phyloP scores from a whole-genome alignment of 1,139 yeast genomes.

The Magnusiomyces sp. region DNA sequence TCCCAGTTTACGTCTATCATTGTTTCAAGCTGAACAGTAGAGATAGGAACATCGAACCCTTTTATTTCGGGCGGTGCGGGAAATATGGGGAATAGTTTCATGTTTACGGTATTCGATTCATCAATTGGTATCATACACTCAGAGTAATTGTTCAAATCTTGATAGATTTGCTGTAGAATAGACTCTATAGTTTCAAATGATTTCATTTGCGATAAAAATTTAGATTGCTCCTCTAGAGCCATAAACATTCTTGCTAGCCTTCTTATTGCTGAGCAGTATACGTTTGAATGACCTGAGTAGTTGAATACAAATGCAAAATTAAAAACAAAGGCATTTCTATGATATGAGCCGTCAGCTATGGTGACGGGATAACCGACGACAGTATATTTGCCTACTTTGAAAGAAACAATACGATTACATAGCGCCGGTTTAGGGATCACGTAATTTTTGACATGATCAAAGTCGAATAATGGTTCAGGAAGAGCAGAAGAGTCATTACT shows the following conservation, averaged over 20 bases:
- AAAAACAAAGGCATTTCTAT: constrained; percentile 86
- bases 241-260: constrained; percentile 84
- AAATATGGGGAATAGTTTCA: constrained; percentile 77
- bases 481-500: constrained; percentile 31
- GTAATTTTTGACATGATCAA: constrained; percentile 80
- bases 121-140: constrained; percentile 94
- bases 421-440: constrained; percentile 89
- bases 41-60: constrained; percentile 76
- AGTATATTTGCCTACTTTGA: constrained; percentile 61
- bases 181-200: constrained; percentile 56
- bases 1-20: constrained; percentile 92
- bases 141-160: constrained; percentile 87
- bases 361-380: constrained; percentile 90
- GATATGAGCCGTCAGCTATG: constrained; percentile 63
- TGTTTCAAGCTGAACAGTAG: constrained; percentile 62
- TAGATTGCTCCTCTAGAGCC: constrained; percentile 84
- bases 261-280: constrained; percentile 77
- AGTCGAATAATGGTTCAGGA: constrained; percentile 50
- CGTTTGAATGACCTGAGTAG: constrained; percentile 70
- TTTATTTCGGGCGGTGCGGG: constrained; percentile 75
- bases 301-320: constrained; percentile 89
- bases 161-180: constrained; percentile 78
- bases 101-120: constrained; percentile 81
- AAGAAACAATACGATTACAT: constrained; percentile 71
- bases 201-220: constrained; percentile 47